Evolutionary conservation across 2,329 filamentous ascomycete species (phyloP), one percentile per base, ranked within the genome.

Genomic region (Alternaria consortialis): DNA sequence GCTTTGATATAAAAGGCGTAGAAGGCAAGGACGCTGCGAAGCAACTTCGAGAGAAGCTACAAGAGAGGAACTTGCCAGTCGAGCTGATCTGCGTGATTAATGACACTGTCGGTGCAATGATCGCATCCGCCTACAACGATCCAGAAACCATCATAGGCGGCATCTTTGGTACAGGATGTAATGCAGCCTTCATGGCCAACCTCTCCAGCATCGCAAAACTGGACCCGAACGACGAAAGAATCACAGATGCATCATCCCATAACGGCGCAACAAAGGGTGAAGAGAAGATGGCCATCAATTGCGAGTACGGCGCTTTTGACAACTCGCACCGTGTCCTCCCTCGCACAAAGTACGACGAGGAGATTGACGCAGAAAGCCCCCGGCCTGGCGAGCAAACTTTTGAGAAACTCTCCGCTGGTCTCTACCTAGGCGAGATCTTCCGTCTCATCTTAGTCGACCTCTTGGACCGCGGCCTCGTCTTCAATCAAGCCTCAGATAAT

Each of bases 221-320:
- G 53, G 46, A 52, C 17, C 37, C 52, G 6, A 37, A 55, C 2
- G 65, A 68, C 8, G 54, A 55, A 12, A 37, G 51, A 3, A 53
- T 62, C 15, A 53, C 50, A 6, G 53, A 48, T 8, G 29, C 42
- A 25, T 36, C 29, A 27, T 36, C 31, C 6, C 31, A 48, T 20
- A 55, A 51, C 11, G 29, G 50, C 25, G 43, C 36, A 4, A 42
- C 52, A 20, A 44, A 37, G 23, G 27, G 31, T 7, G 50, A 60
- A n/a, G 43, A 50, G 31, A 65, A 67, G 13, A 96, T 97, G 85
- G 93, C 93, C 53, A 97, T 98, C 83, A 97, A 97, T 84, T 97
- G 94, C 83, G 94, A 98, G 80, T 97, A 94, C 87, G 94, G 94
- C 68, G 94, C 94, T 34, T 97, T 98, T 75, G 94, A 97, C 80